Percentiles rank a stretch among this genome's conserved stretches.
These are phyloP conservation scores for Nadsonia starkeyi-henricii DNA, from an alignment of 1,139 yeast species.

Conservation along the genomic window DNA sequence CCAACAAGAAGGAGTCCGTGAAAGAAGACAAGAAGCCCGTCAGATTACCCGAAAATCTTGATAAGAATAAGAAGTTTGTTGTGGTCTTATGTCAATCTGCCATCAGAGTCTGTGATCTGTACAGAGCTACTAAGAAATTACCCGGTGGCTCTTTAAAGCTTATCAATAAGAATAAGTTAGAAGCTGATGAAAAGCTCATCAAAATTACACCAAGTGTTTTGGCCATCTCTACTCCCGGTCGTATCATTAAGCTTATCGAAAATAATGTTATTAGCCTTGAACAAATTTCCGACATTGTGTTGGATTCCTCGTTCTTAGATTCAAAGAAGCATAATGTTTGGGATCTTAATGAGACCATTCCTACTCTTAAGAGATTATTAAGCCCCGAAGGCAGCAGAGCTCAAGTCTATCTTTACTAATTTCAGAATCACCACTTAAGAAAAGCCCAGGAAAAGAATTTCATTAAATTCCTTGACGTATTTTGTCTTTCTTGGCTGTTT, in stretches of 20 bases:
- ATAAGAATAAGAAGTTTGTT: constrained; percentile 24
- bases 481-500: no score
- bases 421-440: not conserved
- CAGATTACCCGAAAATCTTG: constrained; percentile 3
- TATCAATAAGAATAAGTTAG: constrained; percentile 51
- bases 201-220: constrained; percentile 38
- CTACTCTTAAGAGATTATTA: constrained; percentile 15
- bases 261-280: constrained; percentile 24
- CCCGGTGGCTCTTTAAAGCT: constrained; percentile 41
- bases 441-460: not conserved
- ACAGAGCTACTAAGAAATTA: constrained; percentile 36
- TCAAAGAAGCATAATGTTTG: constrained; percentile 48
- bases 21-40: constrained; percentile 1
- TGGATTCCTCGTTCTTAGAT: constrained; percentile 53
- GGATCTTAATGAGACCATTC: constrained; percentile 31
- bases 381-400: constrained; percentile 9
- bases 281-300: constrained; percentile 34
- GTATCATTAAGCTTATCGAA: constrained; percentile 37
- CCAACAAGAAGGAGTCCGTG: not conserved
- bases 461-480: not conserved
- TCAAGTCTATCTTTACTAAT: constrained; percentile 20
- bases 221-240: constrained; percentile 55
- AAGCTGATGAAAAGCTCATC: constrained; percentile 42
- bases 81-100: constrained; percentile 58
- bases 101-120: constrained; percentile 57